Base-by-base conservation (phyloP, 2,329 filamentous ascomycete species). In the Penicillium sp. region DNA sequence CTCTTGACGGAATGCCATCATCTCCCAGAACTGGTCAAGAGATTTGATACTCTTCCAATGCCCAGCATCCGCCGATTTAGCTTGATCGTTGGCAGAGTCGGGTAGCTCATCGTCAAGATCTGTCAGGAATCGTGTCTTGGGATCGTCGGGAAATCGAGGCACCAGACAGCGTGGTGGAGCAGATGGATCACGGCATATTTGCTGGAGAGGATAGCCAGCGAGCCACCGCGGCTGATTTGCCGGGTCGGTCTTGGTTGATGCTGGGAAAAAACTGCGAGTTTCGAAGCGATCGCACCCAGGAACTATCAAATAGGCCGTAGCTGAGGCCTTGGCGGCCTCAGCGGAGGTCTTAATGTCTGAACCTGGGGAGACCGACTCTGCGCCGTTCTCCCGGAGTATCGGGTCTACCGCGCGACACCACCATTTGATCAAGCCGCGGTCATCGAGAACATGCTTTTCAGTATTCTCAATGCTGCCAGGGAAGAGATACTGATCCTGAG, bases 1-100 rank as follows among this genome's bases (percentile, higher is more conserved):
- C 64, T 98, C 93, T 66, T 97, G 93, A 48, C 93, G 79, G 64
- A 88, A 97, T 0, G 90, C 85, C 91, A 98, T 97, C 79, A 95
- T 86, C 53, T 98, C 93, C 93, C 93, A 98, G 63, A 98, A 98
- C 57, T 90, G 84, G n/a, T 90, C 87, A 36, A 98, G 73, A 0
- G 83, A 86, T 64, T 79, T 84, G 25, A 96, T 83, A 50, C 86
- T 90, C 64, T 83, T 86, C 93, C 93, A 98, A 48, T 81, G 77
- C 0, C 86, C 86, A 3, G 73, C 71, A 26, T 74, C 76, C 55
- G 80, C 71, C 49, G 57, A 64, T 49, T 55, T 65, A 56, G 56
- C 67, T 38, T 56, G 63, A 3, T 52, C 50, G 6, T 58, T 57
- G 1, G 47, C 49, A 33, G 49, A 56, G 40, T 66, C 64, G 4